Evolutionary conservation across 257 asterid species (phyloP), one percentile per base, ranked within the genome.

Genomic region (Leonotis leonurus): DNA sequence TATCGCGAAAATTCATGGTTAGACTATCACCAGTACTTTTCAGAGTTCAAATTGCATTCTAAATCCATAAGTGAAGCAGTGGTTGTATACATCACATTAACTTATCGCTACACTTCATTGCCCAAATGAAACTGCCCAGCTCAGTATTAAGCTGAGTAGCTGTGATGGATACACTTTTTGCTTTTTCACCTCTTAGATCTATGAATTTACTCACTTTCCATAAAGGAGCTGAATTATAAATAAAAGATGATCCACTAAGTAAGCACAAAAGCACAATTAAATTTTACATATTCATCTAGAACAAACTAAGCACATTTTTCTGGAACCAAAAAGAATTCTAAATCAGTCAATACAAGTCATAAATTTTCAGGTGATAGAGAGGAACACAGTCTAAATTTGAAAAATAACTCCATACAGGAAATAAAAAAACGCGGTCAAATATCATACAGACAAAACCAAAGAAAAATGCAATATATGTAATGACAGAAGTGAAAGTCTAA

Each of bases 1-100:
- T 60, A 80, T 5, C 71, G 35, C 50, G 66, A 72, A 64, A 75
- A 64, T 20, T 68, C 66, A 20, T 73, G 60, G 64, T 67, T 24
- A 53, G 13, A 24, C 40, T 27, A 27, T 27, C 14, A n/a, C 29
- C 18, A 3, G n/a, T 60, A 61, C 56, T 37, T 44, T n/a, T 13
- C 9, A 9, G 1, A 40, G 20, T 51, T 45, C 55, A 50, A 51
- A 68, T n/a, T 69, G 53, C 35, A 17, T 17, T 6, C 62, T 35
- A 11, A 17, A 35, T 17, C 36, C 14, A 36, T 8, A 26, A 43
- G 20, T 13, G 27, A 49, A 33, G 25, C 12, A 53, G 13, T 39
- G 25, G 35, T 30, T 16, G 17, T 7, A 37, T 20, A 16, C 6
- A 18, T 8, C 35, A 24, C 4, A 27, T 53, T 27, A 40, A 22